Evolutionary conservation across 2,329 filamentous ascomycete species (phyloP).

Genomic region (Dactylonectria estremocensis): DNA sequence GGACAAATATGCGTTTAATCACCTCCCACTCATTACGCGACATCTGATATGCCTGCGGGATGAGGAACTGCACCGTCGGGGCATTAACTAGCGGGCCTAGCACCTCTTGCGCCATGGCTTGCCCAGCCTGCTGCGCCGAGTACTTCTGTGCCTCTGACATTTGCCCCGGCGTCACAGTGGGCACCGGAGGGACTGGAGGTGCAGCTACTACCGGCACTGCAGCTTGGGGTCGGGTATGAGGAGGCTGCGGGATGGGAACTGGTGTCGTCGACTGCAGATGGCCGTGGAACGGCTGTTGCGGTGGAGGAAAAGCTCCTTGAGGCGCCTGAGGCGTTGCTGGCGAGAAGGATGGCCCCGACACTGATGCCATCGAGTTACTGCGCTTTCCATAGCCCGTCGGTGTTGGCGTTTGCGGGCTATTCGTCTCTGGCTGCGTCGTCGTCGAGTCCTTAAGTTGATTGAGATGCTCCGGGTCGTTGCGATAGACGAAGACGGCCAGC

Average conservation of each 20-base stretch:
- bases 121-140: conserved; percentile 66
- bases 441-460: conserved; percentile 47
- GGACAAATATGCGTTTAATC: conserved; percentile 77
- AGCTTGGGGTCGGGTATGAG: conserved; percentile 41
- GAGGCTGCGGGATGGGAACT: conserved; percentile 55
- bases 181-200: conserved; percentile 29
- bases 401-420: conserved; percentile 51
- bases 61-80: conserved; percentile 78
- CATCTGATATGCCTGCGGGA: conserved; percentile 79
- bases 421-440: conserved; percentile 31
- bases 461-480: conserved; percentile 67
- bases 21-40: conserved; percentile 81
- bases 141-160: conserved; percentile 55
- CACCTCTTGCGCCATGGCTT: conserved; percentile 73
- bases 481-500: conserved; percentile 87
- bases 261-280: conserved; percentile 55
- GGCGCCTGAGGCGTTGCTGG: conserved; percentile 63
- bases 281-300: conserved; percentile 51
- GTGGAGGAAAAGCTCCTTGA: conserved; percentile 53
- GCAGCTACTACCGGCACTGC: conserved; percentile 12
- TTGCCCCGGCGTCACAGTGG: conserved; percentile 36
- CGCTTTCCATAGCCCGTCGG: conserved; percentile 57
- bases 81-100: conserved; percentile 74
- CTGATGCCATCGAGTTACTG: conserved; percentile 61
- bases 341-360: conserved; percentile 66